Conservation (phyloP, 2,329 filamentous ascomycete species). For the Plectosphaerella plurivora region DNA sequence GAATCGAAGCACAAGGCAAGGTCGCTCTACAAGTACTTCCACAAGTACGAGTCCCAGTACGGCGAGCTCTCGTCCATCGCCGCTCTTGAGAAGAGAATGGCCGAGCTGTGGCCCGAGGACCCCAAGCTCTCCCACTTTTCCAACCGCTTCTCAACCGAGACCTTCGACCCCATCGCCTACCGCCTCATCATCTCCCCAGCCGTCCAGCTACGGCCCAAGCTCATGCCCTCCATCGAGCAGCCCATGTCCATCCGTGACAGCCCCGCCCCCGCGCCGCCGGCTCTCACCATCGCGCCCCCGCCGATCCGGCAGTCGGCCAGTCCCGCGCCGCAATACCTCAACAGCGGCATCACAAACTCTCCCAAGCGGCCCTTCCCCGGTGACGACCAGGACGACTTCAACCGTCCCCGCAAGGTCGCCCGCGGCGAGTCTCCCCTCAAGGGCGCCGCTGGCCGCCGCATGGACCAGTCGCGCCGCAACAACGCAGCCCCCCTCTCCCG, state of each 20-base stretch:
- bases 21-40: slow-evolving; percentile 84
- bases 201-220: slow-evolving; percentile 68
- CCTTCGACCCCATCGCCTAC: slow-evolving; percentile 78
- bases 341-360: slow-evolving; percentile 39
- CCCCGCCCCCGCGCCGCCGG: slow-evolving; percentile 28
- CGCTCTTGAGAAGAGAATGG: slow-evolving; percentile 89
- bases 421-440: slow-evolving; percentile 93
- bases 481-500: slow-evolving; percentile 68
- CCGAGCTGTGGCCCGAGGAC: slow-evolving; percentile 87
- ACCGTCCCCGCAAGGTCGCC: slow-evolving; percentile 78
- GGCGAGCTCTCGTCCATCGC: slow-evolving; percentile 88
- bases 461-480: slow-evolving; percentile 71
- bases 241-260: slow-evolving; percentile 39
- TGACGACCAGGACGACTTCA: slow-evolving; percentile 64
- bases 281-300: background rate
- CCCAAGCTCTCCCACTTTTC: slow-evolving; percentile 71
- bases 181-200: slow-evolving; percentile 78
- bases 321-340: slow-evolving; percentile 42
- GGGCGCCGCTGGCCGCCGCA: slow-evolving; percentile 77
- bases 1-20: slow-evolving; percentile 73
- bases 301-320: slow-evolving; percentile 26
- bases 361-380: slow-evolving; percentile 57
- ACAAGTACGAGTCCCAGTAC: slow-evolving; percentile 91
- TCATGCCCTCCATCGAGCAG: slow-evolving; percentile 50
- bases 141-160: slow-evolving; percentile 66